These are phyloP conservation scores for Dactylis glomerata DNA, from an alignment of 176 grass and related monocot genomes.

Conservation along the genomic window DNA sequence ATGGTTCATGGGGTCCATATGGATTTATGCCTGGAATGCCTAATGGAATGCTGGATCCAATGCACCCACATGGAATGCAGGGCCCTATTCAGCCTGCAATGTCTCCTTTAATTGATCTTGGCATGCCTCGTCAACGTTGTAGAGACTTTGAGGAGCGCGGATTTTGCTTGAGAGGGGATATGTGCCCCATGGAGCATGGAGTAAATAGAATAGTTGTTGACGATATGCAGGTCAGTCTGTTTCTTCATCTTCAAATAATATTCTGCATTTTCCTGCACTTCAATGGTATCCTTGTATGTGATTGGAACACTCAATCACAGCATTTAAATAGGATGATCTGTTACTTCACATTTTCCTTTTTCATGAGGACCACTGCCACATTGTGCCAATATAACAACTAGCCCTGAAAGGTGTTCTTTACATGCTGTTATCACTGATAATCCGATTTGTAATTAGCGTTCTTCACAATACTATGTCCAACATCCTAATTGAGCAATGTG, in stretches of 20 bases:
- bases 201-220: slow-evolving; percentile 98
- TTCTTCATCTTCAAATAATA: slow-evolving; percentile 37
- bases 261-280: slow-evolving; percentile 26
- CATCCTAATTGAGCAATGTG: not conserved
- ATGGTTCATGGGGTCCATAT: slow-evolving; percentile 80
- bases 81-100: slow-evolving; percentile 56
- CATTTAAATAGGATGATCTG: slow-evolving; percentile 23
- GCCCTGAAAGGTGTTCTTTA: not conserved
- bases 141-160: slow-evolving; percentile 96
- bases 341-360: slow-evolving; percentile 21
- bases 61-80: slow-evolving; percentile 76
- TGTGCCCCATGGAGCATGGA: slow-evolving; percentile 99
- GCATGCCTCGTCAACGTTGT: slow-evolving; percentile 85
- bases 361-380: not conserved
- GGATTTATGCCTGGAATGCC: slow-evolving; percentile 85
- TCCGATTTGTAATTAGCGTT: not conserved
- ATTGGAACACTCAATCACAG: not conserved
- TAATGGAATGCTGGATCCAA: slow-evolving; percentile 83
- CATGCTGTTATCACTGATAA: slow-evolving; percentile 25
- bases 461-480: not conserved
- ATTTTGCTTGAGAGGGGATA: slow-evolving; percentile 97
- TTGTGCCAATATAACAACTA: slow-evolving; percentile 1
- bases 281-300: not conserved
- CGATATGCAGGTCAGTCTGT: slow-evolving; percentile 82
- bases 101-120: slow-evolving; percentile 70